Conservation (phyloP, 257 asterid genomes). For the Ocimum tenuiflorum region DNA sequence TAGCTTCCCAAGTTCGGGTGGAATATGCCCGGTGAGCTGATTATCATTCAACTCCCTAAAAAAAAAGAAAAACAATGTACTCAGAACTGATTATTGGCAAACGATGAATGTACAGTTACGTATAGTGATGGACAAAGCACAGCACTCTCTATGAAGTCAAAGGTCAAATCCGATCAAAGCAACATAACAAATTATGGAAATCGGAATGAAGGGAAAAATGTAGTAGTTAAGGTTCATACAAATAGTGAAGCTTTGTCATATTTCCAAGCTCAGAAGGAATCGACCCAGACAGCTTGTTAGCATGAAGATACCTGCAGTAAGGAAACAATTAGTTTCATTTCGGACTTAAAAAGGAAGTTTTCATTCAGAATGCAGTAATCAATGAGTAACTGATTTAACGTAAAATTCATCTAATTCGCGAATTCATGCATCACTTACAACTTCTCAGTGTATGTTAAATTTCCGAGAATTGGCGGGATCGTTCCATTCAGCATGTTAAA, state of each 20-base stretch:
- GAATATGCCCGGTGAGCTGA: constrained; percentile 66
- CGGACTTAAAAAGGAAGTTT: background rate
- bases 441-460: constrained; percentile 85
- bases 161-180: too few species aligned
- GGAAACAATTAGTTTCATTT: too few species aligned
- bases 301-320: constrained; percentile 83
- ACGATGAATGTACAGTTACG: background rate
- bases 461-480: constrained; percentile 87
- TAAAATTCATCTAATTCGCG: background rate
- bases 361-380: background rate
- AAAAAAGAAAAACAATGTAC: background rate
- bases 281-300: constrained; percentile 77
- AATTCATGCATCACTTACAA: constrained; percentile 38
- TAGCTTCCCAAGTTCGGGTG: constrained; percentile 87
- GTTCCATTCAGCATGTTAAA: constrained; percentile 78
- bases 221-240: constrained; percentile 33
- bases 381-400: background rate
- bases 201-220: background rate
- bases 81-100: background rate
- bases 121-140: background rate
- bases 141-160: background rate
- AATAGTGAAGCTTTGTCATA: constrained; percentile 90
- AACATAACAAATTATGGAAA: background rate
- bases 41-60: constrained; percentile 85
- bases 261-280: constrained; percentile 93